Evolutionary conservation across 495 filamentous ascomycete genomes (phyloP), one percentile per base, ranked within the genome.

Genomic region (Hypoxylon cercidicola): DNA sequence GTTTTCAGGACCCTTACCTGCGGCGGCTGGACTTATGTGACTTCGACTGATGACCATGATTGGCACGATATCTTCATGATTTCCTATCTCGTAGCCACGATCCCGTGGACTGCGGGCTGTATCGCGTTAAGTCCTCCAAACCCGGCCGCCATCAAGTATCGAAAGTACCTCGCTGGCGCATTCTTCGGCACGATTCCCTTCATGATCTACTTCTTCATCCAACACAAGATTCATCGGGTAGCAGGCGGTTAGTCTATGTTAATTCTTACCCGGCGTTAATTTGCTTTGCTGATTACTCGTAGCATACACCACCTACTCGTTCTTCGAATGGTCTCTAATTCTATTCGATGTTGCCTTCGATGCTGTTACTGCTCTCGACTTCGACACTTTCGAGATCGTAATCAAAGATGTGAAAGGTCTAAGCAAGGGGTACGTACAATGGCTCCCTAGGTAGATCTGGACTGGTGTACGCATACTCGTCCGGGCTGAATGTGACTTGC

Each of bases 1-100:
- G 35, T 97, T 44, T 90, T 97, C 70, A 86, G 96, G 63, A 97
- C 94, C 4, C 76, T 99, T 58, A 96, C 93, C 1, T 99, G 96
- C 71, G 96, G 94, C 51, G 96, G 96, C 35, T 99, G 96, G 96
- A 97, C 96, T 34, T 99, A 98, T 74, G 89, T 99, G 49, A 99
- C 96, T 18, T 97, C 93, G 37, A 98, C 96, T 9, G 96, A 99
- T 75, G 93, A 98, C 74, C 96, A 99, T 75, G 87, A 94, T 74
- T 97, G 93, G 93, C 96, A 99, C 72, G 96, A 99, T 75, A 95
- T 97, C 53, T 94, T 98, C 77, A 99, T 99, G 96, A 96, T 99
- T 68, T 96, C 92, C 23, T 99, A 99, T 74, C 78, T 99, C 47
- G 88, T 98, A 44, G 89, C 93, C 12, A 98, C 96, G 0, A 80